Evolutionary conservation across 768 basidiomycete genomes (phyloP).

Genomic region (Exidia glandulosa): DNA sequence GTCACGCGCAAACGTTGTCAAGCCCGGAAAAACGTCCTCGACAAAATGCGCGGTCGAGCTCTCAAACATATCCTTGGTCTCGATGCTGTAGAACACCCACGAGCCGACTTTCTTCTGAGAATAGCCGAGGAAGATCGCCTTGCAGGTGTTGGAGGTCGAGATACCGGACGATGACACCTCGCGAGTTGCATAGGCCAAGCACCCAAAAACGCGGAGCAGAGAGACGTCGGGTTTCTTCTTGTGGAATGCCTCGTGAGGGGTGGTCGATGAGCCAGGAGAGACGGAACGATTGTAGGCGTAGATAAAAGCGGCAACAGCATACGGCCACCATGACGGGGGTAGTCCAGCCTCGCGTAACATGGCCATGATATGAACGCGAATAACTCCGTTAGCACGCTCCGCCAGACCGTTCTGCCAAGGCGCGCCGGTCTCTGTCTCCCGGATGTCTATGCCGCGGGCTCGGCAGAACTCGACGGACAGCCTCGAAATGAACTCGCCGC

Average conservation of each 20-base stretch:
- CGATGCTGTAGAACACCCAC: constrained; percentile 25
- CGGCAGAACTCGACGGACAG: background rate
- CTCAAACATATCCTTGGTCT: constrained; percentile 18
- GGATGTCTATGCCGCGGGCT: background rate
- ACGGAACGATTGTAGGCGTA: constrained; percentile 10
- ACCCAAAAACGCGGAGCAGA: constrained; percentile 12
- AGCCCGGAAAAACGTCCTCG: constrained; percentile 17
- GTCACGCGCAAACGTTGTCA: no score
- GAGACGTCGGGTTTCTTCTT: constrained; percentile 8
- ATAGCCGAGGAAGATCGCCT: constrained; percentile 30
- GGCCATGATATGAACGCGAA: background rate
- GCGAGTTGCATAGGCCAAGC: constrained; percentile 9
- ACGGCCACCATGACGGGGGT: background rate
- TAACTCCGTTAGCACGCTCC: background rate
- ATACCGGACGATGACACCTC: background rate
- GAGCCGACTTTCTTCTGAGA: constrained; percentile 17
- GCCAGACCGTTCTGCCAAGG: background rate
- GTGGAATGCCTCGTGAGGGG: constrained; percentile 9
- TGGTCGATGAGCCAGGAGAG: background rate
- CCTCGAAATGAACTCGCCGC: background rate
- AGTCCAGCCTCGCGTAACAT: background rate
- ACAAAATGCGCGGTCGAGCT: constrained; percentile 21
- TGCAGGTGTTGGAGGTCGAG: constrained; percentile 18
- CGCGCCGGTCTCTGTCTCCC: background rate
- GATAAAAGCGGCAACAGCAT: background rate